Evolutionary conservation across 2,329 filamentous ascomycete genomes (phyloP).

Genomic region (Aspergillus novoparasiticus): DNA sequence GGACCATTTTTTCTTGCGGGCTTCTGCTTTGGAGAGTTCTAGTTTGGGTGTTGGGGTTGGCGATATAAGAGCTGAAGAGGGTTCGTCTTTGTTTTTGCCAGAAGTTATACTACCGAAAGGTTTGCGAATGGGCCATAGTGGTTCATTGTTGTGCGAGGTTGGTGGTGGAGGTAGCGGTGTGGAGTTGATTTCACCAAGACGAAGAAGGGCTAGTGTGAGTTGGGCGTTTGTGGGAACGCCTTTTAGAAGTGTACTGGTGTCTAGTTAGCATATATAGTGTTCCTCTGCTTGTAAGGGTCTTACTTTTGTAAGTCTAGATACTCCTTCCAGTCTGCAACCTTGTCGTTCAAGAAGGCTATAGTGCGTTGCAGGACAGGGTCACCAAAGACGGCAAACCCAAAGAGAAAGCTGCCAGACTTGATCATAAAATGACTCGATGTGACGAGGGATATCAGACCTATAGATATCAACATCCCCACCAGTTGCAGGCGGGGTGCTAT

Average conservation of each 20-base stretch:
- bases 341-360: slow-evolving; percentile 51
- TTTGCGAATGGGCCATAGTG: slow-evolving; percentile 39
- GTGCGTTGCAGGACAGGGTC: slow-evolving; percentile 69
- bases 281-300: neutral
- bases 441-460: slow-evolving; percentile 57
- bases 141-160: slow-evolving; percentile 38
- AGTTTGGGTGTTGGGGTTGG: neutral
- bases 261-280: neutral
- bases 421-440: slow-evolving; percentile 62
- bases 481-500: slow-evolving; percentile 58
- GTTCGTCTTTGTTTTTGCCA: slow-evolving; percentile 52
- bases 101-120: slow-evolving; percentile 53
- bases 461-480: slow-evolving; percentile 54
- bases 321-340: slow-evolving; percentile 73
- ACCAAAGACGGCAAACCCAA: slow-evolving; percentile 77
- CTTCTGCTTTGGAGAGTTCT: slow-evolving; percentile 9
- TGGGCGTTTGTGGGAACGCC: slow-evolving; percentile 86
- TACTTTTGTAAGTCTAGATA: slow-evolving; percentile 71
- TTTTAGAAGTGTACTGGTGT: slow-evolving; percentile 65
- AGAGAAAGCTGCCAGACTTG: slow-evolving; percentile 66
- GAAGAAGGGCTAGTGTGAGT: slow-evolving; percentile 76
- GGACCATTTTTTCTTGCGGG: slow-evolving; percentile 27
- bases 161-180: slow-evolving; percentile 72
- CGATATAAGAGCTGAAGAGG: neutral
- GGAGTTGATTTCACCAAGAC: slow-evolving; percentile 79